A percentile compares a stretch with the other conserved stretches of the same genome.
These are phyloP conservation scores for Heliamphora pulchella DNA, from an alignment of 179 eudicot species.

Conservation along the genomic window DNA sequence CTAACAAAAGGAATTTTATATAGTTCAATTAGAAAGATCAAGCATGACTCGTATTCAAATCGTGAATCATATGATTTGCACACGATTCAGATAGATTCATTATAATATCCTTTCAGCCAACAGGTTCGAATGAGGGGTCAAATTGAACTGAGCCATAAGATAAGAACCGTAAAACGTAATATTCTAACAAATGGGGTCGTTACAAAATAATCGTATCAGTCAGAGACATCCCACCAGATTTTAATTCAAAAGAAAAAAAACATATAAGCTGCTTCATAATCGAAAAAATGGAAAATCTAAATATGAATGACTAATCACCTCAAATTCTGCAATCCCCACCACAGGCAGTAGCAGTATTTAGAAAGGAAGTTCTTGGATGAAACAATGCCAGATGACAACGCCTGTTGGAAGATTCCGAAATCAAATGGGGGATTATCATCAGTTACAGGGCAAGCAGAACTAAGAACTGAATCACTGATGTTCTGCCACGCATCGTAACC, in stretches of 20 bases:
- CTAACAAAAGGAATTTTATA: no score
- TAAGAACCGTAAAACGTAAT: neutral
- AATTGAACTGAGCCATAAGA: neutral
- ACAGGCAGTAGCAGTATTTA: constrained; percentile 81
- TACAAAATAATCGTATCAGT: neutral
- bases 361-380: constrained; percentile 50
- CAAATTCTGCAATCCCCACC: constrained; percentile 97
- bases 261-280: neutral
- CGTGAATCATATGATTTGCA: neutral
- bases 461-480: constrained; percentile 38
- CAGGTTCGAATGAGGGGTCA: neutral
- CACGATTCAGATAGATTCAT: neutral
- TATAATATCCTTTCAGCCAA: neutral
- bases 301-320: constrained; percentile 37
- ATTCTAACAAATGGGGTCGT: neutral
- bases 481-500: constrained; percentile 47
- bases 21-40: no score
- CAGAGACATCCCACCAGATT: neutral
- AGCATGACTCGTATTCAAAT: no score
- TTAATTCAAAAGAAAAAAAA: neutral
- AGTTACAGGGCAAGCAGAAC: constrained; percentile 34
- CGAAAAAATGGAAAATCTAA: constrained; percentile 3
- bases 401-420: constrained; percentile 84
- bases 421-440: constrained; percentile 56
- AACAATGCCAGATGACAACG: constrained; percentile 63